Evolutionary conservation across 2,329 filamentous ascomycete species (phyloP).

Genomic region (Aspergillus latus): DNA sequence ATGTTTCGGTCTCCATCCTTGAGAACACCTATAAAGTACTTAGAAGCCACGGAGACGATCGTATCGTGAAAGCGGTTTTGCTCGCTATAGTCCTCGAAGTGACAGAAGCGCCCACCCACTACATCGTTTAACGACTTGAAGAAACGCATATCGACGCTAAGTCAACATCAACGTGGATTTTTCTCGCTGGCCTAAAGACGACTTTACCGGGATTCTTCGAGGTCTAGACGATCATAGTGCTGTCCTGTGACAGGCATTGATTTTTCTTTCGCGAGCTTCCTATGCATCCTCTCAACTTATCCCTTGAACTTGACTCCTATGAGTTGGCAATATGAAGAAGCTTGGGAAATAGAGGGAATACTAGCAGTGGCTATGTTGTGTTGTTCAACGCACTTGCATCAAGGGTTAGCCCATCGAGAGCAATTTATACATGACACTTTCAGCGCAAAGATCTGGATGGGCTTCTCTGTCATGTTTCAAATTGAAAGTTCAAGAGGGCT

Average conservation of each 20-base stretch:
- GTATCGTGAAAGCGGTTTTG: slow-evolving; percentile 11
- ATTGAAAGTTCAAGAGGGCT: too few species aligned
- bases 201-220: slow-evolving; percentile 14
- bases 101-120: neutral
- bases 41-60: slow-evolving; percentile 13
- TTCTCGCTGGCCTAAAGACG: neutral
- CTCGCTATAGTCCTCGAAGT: slow-evolving; percentile 2
- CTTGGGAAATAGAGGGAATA: neutral
- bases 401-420: neutral
- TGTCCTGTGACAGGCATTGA: neutral
- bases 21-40: slow-evolving; percentile 4
- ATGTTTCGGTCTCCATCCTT: slow-evolving; percentile 6
- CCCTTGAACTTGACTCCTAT: too few species aligned
- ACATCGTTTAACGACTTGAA: slow-evolving; percentile 11
- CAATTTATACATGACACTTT: too few species aligned
- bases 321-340: neutral
- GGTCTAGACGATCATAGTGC: slow-evolving; percentile 10
- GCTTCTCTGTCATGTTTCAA: too few species aligned
- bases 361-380: neutral
- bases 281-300: neutral
- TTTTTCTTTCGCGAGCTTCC: neutral
- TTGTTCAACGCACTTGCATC: neutral
- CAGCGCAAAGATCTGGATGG: too few species aligned
- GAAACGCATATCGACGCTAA: slow-evolving; percentile 16
- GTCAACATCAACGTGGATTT: neutral